Evolutionary conservation across 257 asterid species (phyloP), one percentile per base, ranked within the genome.

Genomic region (Penstemon barbatus): DNA sequence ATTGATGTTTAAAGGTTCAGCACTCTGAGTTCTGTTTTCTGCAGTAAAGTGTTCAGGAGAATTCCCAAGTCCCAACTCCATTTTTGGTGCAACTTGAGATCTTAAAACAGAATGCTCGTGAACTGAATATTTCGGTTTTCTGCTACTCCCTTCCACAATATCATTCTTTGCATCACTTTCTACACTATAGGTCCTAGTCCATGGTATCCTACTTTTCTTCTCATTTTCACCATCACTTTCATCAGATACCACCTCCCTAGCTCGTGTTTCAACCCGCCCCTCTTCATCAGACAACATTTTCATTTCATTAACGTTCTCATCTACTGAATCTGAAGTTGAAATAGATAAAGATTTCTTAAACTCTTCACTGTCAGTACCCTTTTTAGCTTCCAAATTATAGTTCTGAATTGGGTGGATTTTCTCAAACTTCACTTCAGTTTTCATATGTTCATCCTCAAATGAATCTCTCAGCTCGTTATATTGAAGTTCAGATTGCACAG

Each of bases 251-350:
- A 57, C 40, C 9, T 63, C 74, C 18, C 38, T 72, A 58, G 15
- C 61, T n/a, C 11, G 5, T 58, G 69, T 58, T 73, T 71, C 71
- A 49, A 40, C 75, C 57, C 65, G 67, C 0, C 54, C 66, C 70
- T 71, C 82, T 4, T 68, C 76, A 33, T 69, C 71, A 4, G 40
- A 51, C n/a, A 68, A 5, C 54, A 56, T 7, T 18, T 63, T 48
- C 8, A 12, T 58, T 38, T 63, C 72, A 44, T 64, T 65, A 44
- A 49, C 72, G 7, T 61, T 56, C 4, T 77, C 73, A 7, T 82
- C 85, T 8, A 25, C 58, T 3, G 85, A 80, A 65, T 83, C 88
- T 61, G 80, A 73, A 76, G 88, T 91, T 36, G 89, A 79, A 59
- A 5, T 66, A 19, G 91, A 84, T 49, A 68, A 33, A 3, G 89